These are phyloP conservation scores for Aspergillus candidus DNA, from an alignment of 2,329 filamentous ascomycete genomes.

Conservation along the genomic window DNA sequence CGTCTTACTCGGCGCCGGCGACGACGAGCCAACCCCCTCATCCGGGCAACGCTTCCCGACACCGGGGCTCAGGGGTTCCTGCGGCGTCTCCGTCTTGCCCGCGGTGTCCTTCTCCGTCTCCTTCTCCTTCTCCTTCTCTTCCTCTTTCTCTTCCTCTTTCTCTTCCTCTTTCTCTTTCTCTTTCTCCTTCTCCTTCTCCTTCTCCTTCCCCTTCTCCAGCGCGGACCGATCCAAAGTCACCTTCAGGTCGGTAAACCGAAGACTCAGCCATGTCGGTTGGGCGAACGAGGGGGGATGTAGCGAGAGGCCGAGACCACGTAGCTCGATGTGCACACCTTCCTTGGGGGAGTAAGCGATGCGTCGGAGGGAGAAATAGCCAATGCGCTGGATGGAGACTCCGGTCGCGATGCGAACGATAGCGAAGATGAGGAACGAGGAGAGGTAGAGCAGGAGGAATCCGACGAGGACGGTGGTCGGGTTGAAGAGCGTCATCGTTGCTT, in stretches of 20 bases:
- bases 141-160: conserved; percentile 6
- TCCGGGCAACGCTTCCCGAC: conserved; percentile 15
- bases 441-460: conserved; percentile 76
- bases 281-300: conserved; percentile 93
- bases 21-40: conserved; percentile 10
- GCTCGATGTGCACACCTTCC: conserved; percentile 83
- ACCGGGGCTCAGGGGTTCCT: conserved; percentile 15
- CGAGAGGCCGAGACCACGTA: conserved; percentile 80
- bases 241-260: conserved; percentile 78
- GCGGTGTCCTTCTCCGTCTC: not conserved
- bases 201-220: conserved; percentile 36
- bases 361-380: conserved; percentile 87
- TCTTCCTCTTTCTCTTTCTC: conserved; percentile 16
- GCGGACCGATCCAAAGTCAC: conserved; percentile 73
- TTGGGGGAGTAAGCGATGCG: conserved; percentile 83
- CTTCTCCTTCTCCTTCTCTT: conserved; percentile 12
- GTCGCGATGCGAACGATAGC: conserved; percentile 88
- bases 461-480: conserved; percentile 78
- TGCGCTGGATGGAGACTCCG: conserved; percentile 88
- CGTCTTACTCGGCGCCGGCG: conserved; percentile 55
- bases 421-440: conserved; percentile 88
- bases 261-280: conserved; percentile 91
- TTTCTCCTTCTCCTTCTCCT: no score
- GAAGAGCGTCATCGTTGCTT: conserved; percentile 41
- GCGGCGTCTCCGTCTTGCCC: conserved; percentile 17